phyloP scores from a whole-genome alignment of 2,329 filamentous ascomycete species.

The Massarina eburnea region DNA sequence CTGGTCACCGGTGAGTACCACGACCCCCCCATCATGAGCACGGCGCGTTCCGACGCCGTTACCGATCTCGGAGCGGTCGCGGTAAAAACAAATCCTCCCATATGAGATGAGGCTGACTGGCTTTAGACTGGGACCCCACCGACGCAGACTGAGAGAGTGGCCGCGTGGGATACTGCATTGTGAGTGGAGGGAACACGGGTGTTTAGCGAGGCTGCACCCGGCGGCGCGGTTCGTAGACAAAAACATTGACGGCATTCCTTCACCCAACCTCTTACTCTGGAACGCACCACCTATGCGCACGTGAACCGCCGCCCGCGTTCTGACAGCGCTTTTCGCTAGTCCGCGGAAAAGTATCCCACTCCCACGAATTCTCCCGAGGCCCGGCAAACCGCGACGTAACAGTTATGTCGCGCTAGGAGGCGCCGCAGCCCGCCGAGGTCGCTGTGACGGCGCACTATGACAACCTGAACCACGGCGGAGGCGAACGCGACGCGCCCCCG shows the following conservation, averaged over 20 bases:
- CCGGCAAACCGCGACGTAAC: slow-evolving; percentile 23
- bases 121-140: slow-evolving; percentile 51
- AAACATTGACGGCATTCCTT: neutral
- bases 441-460: slow-evolving; percentile 32
- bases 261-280: neutral
- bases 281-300: too few relatives aligned
- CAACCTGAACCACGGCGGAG: slow-evolving; percentile 23
- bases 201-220: neutral
- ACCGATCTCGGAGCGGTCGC: neutral
- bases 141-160: slow-evolving; percentile 31
- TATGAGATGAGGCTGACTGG: slow-evolving; percentile 17
- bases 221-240: neutral
- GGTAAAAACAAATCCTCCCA: neutral
- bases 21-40: slow-evolving; percentile 4
- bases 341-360: neutral
- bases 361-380: slow-evolving; percentile 5
- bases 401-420: slow-evolving; percentile 12
- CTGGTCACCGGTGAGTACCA: slow-evolving; percentile 59
- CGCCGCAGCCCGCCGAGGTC: slow-evolving; percentile 20
- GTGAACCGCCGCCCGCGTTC: neutral
- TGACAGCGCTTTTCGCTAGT: neutral
- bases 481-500: slow-evolving; percentile 27
- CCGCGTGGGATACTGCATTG: neutral
- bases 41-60: neutral
- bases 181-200: neutral